Evolutionary conservation across 257 asterid genomes (phyloP), one percentile per base, ranked within the genome.

Genomic region (Solanum medicagineum): DNA sequence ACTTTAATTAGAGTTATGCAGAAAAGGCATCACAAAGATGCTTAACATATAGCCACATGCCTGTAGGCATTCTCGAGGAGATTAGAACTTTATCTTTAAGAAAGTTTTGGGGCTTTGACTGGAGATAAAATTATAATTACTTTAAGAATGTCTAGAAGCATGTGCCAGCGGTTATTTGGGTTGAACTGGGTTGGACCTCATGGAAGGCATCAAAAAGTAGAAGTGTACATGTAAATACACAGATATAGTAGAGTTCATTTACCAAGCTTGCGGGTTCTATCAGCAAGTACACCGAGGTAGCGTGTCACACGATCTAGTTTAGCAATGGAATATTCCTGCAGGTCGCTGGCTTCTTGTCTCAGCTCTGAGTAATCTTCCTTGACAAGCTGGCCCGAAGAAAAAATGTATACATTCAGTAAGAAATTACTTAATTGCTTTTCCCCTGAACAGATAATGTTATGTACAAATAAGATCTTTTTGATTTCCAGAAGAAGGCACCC

Each of bases 281-380:
- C 98, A 87, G 99, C 98, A 90, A 97, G 99, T 73, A 92, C 98
- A 83, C 99, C 98, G 65, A 97, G 91, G 89, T 97, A 97, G 68
- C 98, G 97, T 51, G 96, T 95, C 89, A 92, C 94, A 11, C 98
- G 96, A 85, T 97, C 98, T 87, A 97, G 94, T 87, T 97, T 97
- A 42, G 97, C 98, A 83, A 93, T 93, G 80, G 98, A 95, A 90
- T 97, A 97, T 86, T 97, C 99, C 86, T 93, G 99, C 87, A 97
- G 98, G 86, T 97, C 99, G 57, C 87, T 84, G 81, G 98, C 98
- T 87, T 97, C 98, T 89, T 97, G 98, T 87, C 93, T 92, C 94
- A 97, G 90, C 89, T 95, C 95, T 89, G 88, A 65, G 89, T 90
- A 89, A 85, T 97, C 98, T 83, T 93, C 98, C 89, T 90, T 95